Base-by-base conservation (phyloP, 139 green algal species). In the Prasinococcaceae sp. region DNA sequence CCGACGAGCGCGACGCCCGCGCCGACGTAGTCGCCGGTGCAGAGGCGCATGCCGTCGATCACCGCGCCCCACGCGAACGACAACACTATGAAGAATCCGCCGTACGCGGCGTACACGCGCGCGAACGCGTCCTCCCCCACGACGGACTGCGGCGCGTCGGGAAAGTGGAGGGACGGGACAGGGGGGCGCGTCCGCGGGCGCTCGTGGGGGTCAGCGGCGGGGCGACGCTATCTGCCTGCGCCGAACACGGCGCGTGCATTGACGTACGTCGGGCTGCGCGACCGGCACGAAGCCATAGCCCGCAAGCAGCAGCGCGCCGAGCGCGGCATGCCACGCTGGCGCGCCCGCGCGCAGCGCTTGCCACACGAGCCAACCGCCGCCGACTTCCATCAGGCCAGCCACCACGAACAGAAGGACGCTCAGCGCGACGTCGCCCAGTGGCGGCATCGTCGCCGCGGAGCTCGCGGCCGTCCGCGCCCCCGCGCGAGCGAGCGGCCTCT, bases 361-460 rank as follows among this genome's bases (percentile, higher is more conserved):
- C 81, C 83, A 93, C 2, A 88, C 71, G 8, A 87, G 63, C 79
- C 79, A 93, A 2, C 81, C 79, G 4, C 79, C 83, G 16, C 72
- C 81, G 36, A 92, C 83, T 30, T 92, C 82, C 46, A 49, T 59
- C 5, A 79, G 17, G 24, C 64, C 75, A 3, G 75, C 71, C n/a
- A 60, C 29, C 0, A 79, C 29, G 43, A 82, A 82, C 9, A 82
- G 42, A 3, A 8, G 14, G 28, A 62, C 14, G 3, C n/a, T n/a
- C n/a, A n/a, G n/a, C n/a, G n/a, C n/a, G n/a, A n/a, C n/a, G n/a
- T n/a, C n/a, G n/a, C n/a, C n/a, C n/a, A n/a, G n/a, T n/a, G n/a
- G n/a, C n/a, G n/a, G n/a, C n/a, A n/a, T n/a, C n/a, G n/a, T n/a
- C n/a, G n/a, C n/a, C n/a, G n/a, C n/a, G n/a, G n/a, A n/a, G n/a